Evolutionary conservation across 441 rosid genomes (phyloP).

Genomic region (Pelargonium citronellum): DNA sequence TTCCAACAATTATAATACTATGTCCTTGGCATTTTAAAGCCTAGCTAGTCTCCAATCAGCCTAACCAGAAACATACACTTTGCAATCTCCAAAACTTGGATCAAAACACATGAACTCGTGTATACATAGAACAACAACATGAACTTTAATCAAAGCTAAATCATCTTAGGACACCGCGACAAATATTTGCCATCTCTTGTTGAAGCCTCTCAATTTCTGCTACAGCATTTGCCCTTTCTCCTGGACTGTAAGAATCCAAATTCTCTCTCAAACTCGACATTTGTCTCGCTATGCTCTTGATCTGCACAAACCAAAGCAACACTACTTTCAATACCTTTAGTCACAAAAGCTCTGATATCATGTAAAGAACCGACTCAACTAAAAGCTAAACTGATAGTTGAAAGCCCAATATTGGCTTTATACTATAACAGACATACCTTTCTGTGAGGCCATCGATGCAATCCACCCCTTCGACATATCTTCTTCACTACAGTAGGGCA

Average conservation of each 20-base stretch:
- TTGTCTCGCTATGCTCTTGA: slow-evolving; percentile 15
- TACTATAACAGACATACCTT: slow-evolving; percentile 5
- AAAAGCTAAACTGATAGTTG: too few relatives aligned
- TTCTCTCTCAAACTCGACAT: not conserved
- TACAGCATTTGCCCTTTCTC: not conserved
- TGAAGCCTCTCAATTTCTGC: not conserved
- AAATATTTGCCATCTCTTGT: not conserved
- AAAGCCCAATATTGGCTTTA: too few relatives aligned
- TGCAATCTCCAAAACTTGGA: too few relatives aligned
- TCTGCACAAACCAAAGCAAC: not conserved
- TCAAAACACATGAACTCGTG: too few relatives aligned
- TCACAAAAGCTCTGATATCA: not conserved
- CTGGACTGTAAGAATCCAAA: not conserved
- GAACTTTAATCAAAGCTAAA: not conserved
- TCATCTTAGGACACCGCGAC: not conserved
- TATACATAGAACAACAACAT: too few relatives aligned
- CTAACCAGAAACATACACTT: too few relatives aligned
- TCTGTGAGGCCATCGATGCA: slow-evolving; percentile 25
- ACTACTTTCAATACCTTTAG: not conserved
- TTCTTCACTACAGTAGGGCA: slow-evolving; percentile 26
- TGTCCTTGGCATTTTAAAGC: too few relatives aligned
- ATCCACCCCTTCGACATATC: slow-evolving; percentile 20
- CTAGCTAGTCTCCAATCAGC: too few relatives aligned
- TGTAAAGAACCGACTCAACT: too few relatives aligned
- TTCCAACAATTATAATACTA: too few relatives aligned